Evolutionary conservation across 768 basidiomycete genomes (phyloP), one percentile per base, ranked within the genome.

Genomic region (Tubosaeta sp.): DNA sequence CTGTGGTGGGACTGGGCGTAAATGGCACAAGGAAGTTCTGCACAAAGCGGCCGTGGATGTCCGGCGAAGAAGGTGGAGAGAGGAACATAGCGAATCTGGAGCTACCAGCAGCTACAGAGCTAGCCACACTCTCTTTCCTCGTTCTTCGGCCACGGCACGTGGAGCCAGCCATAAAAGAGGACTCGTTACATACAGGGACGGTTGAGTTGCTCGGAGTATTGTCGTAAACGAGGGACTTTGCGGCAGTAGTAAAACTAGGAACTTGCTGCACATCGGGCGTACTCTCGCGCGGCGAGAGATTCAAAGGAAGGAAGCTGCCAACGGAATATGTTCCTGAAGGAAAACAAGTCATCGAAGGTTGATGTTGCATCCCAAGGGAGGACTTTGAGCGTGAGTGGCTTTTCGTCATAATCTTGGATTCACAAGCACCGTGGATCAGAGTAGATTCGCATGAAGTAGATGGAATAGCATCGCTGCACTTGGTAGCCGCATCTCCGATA

Each of bases 401-500:
- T 39, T 45, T 56, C 51, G 39, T 55, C 7, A 42, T 34, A 14
- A 29, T 7, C 35, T 45, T 47, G 19, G 34, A 29, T n/a, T 49
- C 12, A 25, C 40, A 40, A 3, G 31, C 44, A 39, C 38, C 34
- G 27, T 35, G 49, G 6, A 31, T 38, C 27, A 53, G 21, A 9
- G 44, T 50, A 25, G 36, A 31, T 31, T 46, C 46, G 29, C 21
- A 31, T 2, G 43, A 21, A 44, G 30, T 1, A n/a, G 39, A 44
- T 39, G 36, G 7, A 4, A 29, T 10, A 24, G n/a, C 1, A 45
- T 42, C 24, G 12, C 18, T n/a, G 27, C 29, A 16, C 46, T 13
- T 19, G 14, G 32, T 5, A 29, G 41, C 34, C 7, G 11, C 24
- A 47, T 78, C 76, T 29, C 72, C 68, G 29, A 82, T 73, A 55